Evolutionary conservation across 441 rosid genomes (phyloP).

Genomic region (Populus hybrid): DNA sequence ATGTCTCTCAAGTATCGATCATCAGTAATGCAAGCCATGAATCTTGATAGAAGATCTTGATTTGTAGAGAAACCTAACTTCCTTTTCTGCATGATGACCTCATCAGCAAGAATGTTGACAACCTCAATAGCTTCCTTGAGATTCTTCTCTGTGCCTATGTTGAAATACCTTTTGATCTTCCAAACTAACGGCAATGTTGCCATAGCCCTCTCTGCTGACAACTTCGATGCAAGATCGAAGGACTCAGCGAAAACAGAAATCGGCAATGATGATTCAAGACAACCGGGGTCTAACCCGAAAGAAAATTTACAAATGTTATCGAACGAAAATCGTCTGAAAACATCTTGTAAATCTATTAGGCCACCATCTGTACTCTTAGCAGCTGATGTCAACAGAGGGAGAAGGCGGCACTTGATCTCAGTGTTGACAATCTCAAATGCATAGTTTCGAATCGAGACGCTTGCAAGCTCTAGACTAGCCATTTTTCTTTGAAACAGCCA

Average conservation of each 20-base stretch:
- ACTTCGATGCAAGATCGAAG: slow-evolving; percentile 34
- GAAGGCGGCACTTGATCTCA: slow-evolving; percentile 25
- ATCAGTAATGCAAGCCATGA: slow-evolving; percentile 26
- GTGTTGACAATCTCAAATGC: slow-evolving; percentile 19
- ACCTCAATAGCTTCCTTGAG: slow-evolving; percentile 27
- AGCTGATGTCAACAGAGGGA: slow-evolving; percentile 19
- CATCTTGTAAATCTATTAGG: slow-evolving; percentile 33
- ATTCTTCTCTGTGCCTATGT: slow-evolving; percentile 28
- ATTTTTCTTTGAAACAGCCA: slow-evolving; percentile 38
- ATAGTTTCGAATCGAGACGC: slow-evolving; percentile 15
- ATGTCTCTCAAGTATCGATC: slow-evolving; percentile 28
- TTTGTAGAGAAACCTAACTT: slow-evolving; percentile 18
- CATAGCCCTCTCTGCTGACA: slow-evolving; percentile 36
- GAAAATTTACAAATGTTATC: slow-evolving; percentile 33
- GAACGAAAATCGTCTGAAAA: slow-evolving; percentile 31
- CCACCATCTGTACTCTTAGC: neutral
- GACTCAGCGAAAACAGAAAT: slow-evolving; percentile 28
- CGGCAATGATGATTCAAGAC: slow-evolving; percentile 26
- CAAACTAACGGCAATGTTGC: slow-evolving; percentile 24
- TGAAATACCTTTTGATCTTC: slow-evolving; percentile 31
- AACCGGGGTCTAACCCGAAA: slow-evolving; percentile 34
- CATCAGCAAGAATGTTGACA: slow-evolving; percentile 20
- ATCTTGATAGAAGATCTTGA: slow-evolving; percentile 36
- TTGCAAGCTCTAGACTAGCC: slow-evolving; percentile 34
- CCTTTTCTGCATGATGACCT: slow-evolving; percentile 22